phyloP scores from a whole-genome alignment of 2,329 filamentous ascomycete genomes.

The Helminthosporium solani region DNA sequence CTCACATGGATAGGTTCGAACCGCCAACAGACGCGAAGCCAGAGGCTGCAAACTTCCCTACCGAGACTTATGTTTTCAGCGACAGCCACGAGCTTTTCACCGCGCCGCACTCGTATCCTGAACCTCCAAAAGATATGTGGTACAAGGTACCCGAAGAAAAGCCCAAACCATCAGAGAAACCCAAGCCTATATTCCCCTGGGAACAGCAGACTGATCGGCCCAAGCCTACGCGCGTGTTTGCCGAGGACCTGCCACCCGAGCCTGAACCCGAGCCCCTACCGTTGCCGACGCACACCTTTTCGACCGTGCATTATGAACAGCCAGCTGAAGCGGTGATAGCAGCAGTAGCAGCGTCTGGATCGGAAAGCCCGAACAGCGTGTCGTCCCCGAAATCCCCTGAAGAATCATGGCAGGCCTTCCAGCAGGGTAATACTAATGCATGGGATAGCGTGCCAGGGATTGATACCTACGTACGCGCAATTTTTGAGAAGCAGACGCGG shows the following conservation, averaged over 20 bases:
- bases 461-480: constrained; percentile 76
- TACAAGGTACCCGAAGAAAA: constrained; percentile 70
- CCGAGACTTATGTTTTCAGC: constrained; percentile 80
- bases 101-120: constrained; percentile 74
- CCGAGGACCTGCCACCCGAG: constrained; percentile 51
- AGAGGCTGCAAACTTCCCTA: constrained; percentile 82
- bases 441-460: constrained; percentile 94
- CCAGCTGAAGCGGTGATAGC: constrained; percentile 9
- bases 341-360: constrained; percentile 13
- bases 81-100: constrained; percentile 72
- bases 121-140: constrained; percentile 84
- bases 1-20: constrained; percentile 28
- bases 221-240: constrained; percentile 65
- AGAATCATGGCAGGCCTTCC: constrained; percentile 71
- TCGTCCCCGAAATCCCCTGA: constrained; percentile 38
- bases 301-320: constrained; percentile 33
- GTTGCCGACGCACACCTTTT: constrained; percentile 29
- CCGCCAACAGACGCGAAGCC: constrained; percentile 69
- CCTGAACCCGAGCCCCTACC: constrained; percentile 47
- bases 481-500: constrained; percentile 63
- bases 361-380: constrained; percentile 14
- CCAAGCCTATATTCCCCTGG: constrained; percentile 85
- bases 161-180: constrained; percentile 59
- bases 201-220: constrained; percentile 67
- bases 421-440: constrained; percentile 68